These are phyloP conservation scores for Clarireedia hainanense DNA, from an alignment of 2,329 filamentous ascomycete species.

Conservation along the genomic window DNA sequence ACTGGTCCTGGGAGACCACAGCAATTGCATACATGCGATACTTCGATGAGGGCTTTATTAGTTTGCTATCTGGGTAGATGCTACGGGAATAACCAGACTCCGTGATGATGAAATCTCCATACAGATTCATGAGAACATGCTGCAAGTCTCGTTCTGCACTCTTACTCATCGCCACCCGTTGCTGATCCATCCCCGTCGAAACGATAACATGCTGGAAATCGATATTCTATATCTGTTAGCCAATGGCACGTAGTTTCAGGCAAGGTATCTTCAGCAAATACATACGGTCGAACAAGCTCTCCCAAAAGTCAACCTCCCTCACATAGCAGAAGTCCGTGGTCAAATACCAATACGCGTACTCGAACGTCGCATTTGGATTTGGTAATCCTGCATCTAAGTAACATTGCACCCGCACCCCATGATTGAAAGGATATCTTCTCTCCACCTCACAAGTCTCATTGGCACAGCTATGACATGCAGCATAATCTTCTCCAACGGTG, in stretches of 20 bases:
- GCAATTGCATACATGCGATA: no score
- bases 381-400: not conserved
- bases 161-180: no score
- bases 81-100: no score
- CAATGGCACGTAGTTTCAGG: no score
- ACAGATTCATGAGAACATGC: no score
- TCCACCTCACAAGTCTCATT: constrained; percentile 1
- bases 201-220: not conserved
- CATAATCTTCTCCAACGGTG: constrained; percentile 18
- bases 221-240: not conserved
- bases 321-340: constrained; percentile 21
- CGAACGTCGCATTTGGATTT: not conserved
- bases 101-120: no score
- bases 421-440: not conserved
- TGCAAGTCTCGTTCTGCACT: no score
- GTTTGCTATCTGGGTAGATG: no score
- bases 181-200: not conserved
- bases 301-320: constrained; percentile 15
- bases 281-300: constrained; percentile 18
- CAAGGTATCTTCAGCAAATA: not conserved
- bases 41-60: no score
- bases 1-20: no score
- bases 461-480: constrained; percentile 9
- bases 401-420: constrained; percentile 2
- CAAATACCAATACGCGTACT: constrained; percentile 14